Evolutionary conservation across 371 early-diverging fungal species (phyloP).

Genomic region (Spiromyces aspiralis): DNA sequence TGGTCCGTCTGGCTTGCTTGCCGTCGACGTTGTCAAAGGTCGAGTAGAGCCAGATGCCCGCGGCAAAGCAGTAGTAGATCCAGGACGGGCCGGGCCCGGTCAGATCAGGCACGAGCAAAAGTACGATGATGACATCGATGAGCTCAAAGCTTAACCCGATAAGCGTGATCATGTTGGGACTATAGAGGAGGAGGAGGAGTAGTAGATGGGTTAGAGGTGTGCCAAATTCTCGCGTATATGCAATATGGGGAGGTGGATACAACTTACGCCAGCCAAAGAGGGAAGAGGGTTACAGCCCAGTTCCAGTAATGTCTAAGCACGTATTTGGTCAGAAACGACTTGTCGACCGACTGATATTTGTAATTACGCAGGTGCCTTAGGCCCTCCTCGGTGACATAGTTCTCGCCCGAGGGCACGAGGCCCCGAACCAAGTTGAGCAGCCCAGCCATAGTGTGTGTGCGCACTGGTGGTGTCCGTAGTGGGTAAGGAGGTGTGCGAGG

Average conservation of each 20-base stretch:
- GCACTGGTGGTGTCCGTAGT: too few species aligned
- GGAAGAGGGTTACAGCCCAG: conserved; percentile 70
- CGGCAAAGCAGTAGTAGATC: conserved; percentile 67
- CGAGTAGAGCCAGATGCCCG: conserved; percentile 85
- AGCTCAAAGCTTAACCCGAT: conserved; percentile 80
- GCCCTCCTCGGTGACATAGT: conserved; percentile 35
- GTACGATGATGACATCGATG: conserved; percentile 45
- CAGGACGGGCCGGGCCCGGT: conserved; percentile 60
- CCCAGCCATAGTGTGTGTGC: too few species aligned
- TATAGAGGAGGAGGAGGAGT: conserved; percentile 23
- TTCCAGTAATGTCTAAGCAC: conserved; percentile 80
- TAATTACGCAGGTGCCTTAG: conserved; percentile 61
- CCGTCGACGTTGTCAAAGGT: conserved; percentile 98
- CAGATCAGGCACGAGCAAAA: conserved; percentile 55
- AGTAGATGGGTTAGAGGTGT: too few species aligned
- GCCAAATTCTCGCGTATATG: background rate
- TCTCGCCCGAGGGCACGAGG: conserved; percentile 22
- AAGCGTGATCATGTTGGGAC: conserved; percentile 95
- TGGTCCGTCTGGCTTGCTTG: conserved; percentile 92
- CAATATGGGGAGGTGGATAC: background rate
- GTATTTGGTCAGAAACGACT: conserved; percentile 67
- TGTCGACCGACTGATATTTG: conserved; percentile 66
- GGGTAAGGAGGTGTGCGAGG: too few species aligned
- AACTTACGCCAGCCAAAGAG: conserved; percentile 84
- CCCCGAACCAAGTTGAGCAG: background rate